phyloP scores from a whole-genome alignment of 2,329 filamentous ascomycete species.

The Alternaria gansuensis region DNA sequence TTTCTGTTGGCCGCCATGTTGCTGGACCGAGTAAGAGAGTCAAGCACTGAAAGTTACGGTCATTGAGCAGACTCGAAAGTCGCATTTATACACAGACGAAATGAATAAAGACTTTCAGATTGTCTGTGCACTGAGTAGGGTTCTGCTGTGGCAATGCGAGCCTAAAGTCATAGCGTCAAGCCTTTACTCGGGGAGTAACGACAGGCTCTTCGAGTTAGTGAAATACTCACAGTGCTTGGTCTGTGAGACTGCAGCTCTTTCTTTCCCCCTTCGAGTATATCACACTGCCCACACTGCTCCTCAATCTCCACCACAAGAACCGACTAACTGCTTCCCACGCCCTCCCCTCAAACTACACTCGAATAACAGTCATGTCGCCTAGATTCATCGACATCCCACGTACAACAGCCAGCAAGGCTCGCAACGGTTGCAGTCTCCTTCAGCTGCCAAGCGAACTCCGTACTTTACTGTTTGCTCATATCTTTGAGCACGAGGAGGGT shows the following conservation, averaged over 20 bases:
- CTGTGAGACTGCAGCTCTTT: not conserved
- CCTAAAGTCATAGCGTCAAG: not conserved
- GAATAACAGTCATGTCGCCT: rapidly evolving
- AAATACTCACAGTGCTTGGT: not conserved
- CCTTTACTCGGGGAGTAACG: not conserved
- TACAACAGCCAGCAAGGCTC: not conserved
- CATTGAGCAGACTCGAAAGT: not conserved
- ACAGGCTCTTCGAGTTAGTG: not conserved
- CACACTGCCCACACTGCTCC: rapidly evolving
- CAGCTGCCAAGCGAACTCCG: not conserved
- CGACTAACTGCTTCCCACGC: too few relatives aligned
- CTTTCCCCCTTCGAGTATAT: not conserved
- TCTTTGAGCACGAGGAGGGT: not conserved
- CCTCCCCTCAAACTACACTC: rapidly evolving
- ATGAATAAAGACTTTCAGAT: not conserved
- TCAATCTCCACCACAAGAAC: too few relatives aligned
- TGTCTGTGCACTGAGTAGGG: not conserved
- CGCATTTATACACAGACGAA: not conserved
- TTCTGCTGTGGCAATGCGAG: not conserved
- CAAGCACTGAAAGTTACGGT: not conserved
- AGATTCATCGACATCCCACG: not conserved
- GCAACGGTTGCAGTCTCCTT: not conserved
- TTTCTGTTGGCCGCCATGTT: not conserved
- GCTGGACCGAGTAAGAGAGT: not conserved
- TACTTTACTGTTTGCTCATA: not conserved